Base-by-base conservation (phyloP, 352 stramenopile genomes). In the Globisporangium apiculatum region DNA sequence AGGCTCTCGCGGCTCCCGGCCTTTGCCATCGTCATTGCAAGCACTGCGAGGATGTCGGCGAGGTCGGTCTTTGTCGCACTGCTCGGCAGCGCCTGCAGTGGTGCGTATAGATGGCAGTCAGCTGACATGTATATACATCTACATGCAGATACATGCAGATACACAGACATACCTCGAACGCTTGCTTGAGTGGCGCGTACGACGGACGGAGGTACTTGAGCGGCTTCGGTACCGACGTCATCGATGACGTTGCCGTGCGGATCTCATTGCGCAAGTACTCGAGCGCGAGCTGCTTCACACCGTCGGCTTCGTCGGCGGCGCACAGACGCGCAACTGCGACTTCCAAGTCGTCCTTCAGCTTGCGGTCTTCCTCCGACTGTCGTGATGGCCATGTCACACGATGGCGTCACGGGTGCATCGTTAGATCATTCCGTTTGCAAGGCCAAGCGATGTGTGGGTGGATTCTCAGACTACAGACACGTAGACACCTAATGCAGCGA, bases 161-260 rank as follows among this genome's bases (percentile, higher is more conserved):
- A 49, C 4, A 48, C 12, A 9, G 36, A 52, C 51, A 7, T 52
- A 85, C 75, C 63, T 86, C 73, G 48, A 83, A 90, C 11, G 79
- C 73, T 0, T 67, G 70, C 77, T 98, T 99, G 12, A 99, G 76
- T 18, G 73, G 63, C 35, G 89, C 87, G 76, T 99, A 99, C 57
- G 97, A 96, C 7, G 97, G 96, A 0, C 93, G 80, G 55, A 99
- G 72, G 66, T 99, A 99, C 85, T 99, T 99, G 48, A 99, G 83
- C 40, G 97, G 97, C 84, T 99, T 99, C 9, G 97, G 97, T 38
- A 99, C 97, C 24, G 89, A 98, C 53, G 97, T 99, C 97, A 99
- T 99, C 48, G 92, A 98, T 12, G 91, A 97, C 58, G 97, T 99
- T 24, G 97, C 89, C 40, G 86, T 97, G 48, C 94, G 85, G 60